phyloP scores from a whole-genome alignment of 176 grass and related monocot genomes.

The Zea luxurians region DNA sequence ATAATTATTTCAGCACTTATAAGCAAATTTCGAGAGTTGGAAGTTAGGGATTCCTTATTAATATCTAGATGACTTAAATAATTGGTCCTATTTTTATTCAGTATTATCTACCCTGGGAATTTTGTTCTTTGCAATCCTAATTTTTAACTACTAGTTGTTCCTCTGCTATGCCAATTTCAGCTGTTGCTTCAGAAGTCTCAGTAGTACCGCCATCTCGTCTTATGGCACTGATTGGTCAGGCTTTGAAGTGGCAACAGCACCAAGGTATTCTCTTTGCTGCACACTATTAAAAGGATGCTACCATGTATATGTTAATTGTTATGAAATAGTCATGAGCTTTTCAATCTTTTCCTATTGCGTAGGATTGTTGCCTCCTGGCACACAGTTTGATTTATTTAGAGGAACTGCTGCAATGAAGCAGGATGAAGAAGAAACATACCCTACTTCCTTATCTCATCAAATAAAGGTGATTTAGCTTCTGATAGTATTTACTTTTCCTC shows the following conservation, averaged over 20 bases:
- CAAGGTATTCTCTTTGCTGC: slow-evolving; percentile 61
- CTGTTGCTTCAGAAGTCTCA: slow-evolving; percentile 93
- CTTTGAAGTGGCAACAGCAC: slow-evolving; percentile 99
- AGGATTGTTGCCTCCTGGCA: slow-evolving; percentile 92
- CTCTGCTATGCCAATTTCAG: slow-evolving; percentile 44
- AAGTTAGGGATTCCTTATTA: background rate
- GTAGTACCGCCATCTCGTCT: slow-evolving; percentile 90
- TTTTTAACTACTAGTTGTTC: slow-evolving; percentile 13
- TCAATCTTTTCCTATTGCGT: slow-evolving; percentile 28
- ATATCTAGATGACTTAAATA: background rate
- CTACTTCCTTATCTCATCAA: slow-evolving; percentile 79
- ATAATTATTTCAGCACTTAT: background rate
- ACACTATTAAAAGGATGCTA: slow-evolving; percentile 10
- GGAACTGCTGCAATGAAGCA: slow-evolving; percentile 99
- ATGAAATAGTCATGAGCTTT: slow-evolving; percentile 32
- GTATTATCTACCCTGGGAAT: slow-evolving; percentile 9
- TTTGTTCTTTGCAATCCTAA: slow-evolving; percentile 12
- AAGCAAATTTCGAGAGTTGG: background rate
- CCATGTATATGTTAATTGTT: background rate
- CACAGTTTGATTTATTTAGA: slow-evolving; percentile 99
- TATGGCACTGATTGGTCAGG: slow-evolving; percentile 96
- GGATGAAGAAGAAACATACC: slow-evolving; percentile 91
- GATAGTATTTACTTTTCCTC: background rate
- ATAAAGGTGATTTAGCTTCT: slow-evolving; percentile 71
- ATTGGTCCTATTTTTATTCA: slow-evolving; percentile 14